Conservation (phyloP, 108 stramenopile genomes). For the Cylindrotheca closterium region DNA sequence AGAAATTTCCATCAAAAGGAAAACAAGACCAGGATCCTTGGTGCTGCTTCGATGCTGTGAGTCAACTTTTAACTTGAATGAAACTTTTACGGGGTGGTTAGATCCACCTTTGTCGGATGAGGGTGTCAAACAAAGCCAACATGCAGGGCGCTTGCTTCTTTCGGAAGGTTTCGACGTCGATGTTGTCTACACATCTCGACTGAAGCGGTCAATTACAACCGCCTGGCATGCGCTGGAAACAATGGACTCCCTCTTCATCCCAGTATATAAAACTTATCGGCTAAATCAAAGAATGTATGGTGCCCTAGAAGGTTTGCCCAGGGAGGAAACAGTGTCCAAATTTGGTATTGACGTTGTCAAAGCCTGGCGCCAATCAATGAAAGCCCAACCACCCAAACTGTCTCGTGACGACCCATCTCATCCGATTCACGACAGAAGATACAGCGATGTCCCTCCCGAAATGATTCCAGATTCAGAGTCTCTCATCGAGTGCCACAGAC, state of each 20-base stretch:
- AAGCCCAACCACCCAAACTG: conserved; percentile 50
- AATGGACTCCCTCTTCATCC: conserved; percentile 49
- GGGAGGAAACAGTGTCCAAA: conserved; percentile 59
- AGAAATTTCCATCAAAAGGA: neutral
- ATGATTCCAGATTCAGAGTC: conserved; percentile 56
- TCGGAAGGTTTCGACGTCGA: conserved; percentile 66
- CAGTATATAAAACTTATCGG: conserved; percentile 56
- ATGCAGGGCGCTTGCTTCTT: conserved; percentile 51
- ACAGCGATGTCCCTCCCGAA: conserved; percentile 40
- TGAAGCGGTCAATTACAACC: conserved; percentile 74
- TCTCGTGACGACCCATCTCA: conserved; percentile 34
- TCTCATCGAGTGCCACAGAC: conserved; percentile 57
- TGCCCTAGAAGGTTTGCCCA: conserved; percentile 66
- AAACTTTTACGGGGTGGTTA: conserved; percentile 66
- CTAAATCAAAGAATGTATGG: conserved; percentile 85
- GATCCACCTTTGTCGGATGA: conserved; percentile 51
- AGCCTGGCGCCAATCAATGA: conserved; percentile 49
- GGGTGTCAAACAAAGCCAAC: conserved; percentile 45
- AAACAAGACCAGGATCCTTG: conserved; percentile 37
- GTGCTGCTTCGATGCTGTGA: conserved; percentile 59
- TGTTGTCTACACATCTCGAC: conserved; percentile 68
- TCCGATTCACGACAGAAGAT: conserved; percentile 50
- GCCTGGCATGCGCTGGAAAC: conserved; percentile 60
- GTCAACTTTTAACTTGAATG: conserved; percentile 43
- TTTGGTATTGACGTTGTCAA: conserved; percentile 69